phyloP scores from a whole-genome alignment of 768 basidiomycete genomes.

The Mycena pura region DNA sequence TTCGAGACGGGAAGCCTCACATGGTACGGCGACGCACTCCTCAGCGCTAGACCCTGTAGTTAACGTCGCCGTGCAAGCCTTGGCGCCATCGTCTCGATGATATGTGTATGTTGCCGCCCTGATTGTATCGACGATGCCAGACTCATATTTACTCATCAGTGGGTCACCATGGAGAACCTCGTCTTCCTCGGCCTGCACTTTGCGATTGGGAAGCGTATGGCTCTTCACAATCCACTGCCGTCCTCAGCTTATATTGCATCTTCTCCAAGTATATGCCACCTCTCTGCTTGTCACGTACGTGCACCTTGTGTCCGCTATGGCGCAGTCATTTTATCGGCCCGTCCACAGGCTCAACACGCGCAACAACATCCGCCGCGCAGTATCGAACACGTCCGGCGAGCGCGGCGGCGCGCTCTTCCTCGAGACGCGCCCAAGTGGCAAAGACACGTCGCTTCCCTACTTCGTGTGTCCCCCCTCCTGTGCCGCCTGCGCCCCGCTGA shows the following conservation, averaged over 20 bases:
- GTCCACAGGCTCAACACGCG: slow-evolving; percentile 15
- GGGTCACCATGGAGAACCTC: slow-evolving; percentile 46
- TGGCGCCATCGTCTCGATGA: slow-evolving; percentile 42
- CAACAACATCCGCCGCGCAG: slow-evolving; percentile 13
- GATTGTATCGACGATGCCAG: slow-evolving; percentile 7
- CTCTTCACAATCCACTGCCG: background rate
- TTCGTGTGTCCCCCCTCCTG: background rate
- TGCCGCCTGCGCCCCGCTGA: background rate
- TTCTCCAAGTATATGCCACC: slow-evolving; percentile 13
- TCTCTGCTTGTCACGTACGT: slow-evolving; percentile 21
- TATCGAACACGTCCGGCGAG: slow-evolving; percentile 7
- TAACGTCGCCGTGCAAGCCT: slow-evolving; percentile 25
- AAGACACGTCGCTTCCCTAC: background rate
- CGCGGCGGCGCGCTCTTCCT: slow-evolving; percentile 13
- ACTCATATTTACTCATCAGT: slow-evolving; percentile 21
- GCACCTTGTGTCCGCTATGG: too few relatives aligned
- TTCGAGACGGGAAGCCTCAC: slow-evolving; percentile 61
- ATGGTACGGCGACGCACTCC: slow-evolving; percentile 35
- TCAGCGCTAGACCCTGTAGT: background rate
- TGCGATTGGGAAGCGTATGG: slow-evolving; percentile 43
- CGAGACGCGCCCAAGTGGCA: slow-evolving; percentile 3
- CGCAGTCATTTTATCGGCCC: background rate
- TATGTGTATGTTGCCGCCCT: slow-evolving; percentile 37
- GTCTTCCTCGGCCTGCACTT: slow-evolving; percentile 51
- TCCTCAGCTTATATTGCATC: background rate